phyloP scores from a whole-genome alignment of 1,284 basidiomycete species.

The Ceratobasidium theobromae region DNA sequence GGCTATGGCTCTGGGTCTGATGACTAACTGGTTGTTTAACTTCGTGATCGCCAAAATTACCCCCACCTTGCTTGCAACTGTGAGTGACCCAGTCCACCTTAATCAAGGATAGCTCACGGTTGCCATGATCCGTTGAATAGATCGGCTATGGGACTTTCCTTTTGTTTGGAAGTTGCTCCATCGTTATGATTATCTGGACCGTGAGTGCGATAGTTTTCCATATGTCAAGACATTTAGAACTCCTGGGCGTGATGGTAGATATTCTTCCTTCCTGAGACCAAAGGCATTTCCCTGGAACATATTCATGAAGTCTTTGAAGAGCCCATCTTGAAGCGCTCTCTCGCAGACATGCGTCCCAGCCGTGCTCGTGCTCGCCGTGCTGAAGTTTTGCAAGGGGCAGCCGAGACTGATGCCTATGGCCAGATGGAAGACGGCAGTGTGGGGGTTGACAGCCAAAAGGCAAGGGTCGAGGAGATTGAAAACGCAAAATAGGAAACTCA shows the following conservation, averaged over 20 bases:
- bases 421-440: constrained; percentile 22
- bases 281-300: constrained; percentile 40
- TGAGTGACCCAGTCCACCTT: constrained; percentile 32
- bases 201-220: neutral
- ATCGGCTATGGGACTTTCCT: constrained; percentile 39
- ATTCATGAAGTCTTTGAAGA: constrained; percentile 40
- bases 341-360: constrained; percentile 37
- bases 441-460: neutral
- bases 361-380: constrained; percentile 28
- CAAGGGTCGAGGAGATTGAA: constrained; percentile 14
- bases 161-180: constrained; percentile 26
- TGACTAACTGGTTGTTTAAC: constrained; percentile 39
- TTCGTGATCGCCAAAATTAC: constrained; percentile 40
- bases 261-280: constrained; percentile 40
- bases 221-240: neutral
- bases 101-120: neutral
- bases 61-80: constrained; percentile 38
- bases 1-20: constrained; percentile 38
- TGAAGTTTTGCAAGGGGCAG: constrained; percentile 17
- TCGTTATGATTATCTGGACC: constrained; percentile 38
- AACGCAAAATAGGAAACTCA: neutral
- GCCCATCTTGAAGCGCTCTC: constrained; percentile 38
- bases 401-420: constrained; percentile 20
- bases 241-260: constrained; percentile 5
- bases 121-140: neutral